Evolutionary conservation across 2,329 filamentous ascomycete species (phyloP).

Genomic region (Cadophora luteo-olivacea): DNA sequence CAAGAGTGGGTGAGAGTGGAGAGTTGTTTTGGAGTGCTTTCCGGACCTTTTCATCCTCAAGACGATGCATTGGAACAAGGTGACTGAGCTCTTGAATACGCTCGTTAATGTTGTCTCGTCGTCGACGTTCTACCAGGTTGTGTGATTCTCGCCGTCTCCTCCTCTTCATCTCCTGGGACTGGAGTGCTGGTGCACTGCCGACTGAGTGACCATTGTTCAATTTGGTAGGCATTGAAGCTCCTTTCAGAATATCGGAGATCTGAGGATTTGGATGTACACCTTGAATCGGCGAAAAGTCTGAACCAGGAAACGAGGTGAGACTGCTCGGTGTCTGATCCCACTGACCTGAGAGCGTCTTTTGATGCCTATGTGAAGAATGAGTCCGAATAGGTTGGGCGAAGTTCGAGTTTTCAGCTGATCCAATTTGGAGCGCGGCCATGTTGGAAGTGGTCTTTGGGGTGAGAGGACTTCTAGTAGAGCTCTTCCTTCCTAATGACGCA

Average conservation of each 20-base stretch:
- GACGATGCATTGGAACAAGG: slow-evolving; percentile 86
- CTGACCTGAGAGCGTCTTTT: slow-evolving; percentile 85
- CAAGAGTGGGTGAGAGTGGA: slow-evolving; percentile 82
- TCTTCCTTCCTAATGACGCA: slow-evolving; percentile 67
- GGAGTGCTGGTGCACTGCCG: slow-evolving; percentile 50
- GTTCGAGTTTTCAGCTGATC: slow-evolving; percentile 68
- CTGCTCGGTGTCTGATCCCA: slow-evolving; percentile 90
- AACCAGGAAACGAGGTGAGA: slow-evolving; percentile 85
- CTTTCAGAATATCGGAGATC: slow-evolving; percentile 88
- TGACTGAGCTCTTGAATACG: slow-evolving; percentile 96
- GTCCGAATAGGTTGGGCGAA: slow-evolving; percentile 84
- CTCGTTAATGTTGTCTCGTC: slow-evolving; percentile 98
- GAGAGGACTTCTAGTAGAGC: slow-evolving; percentile 79
- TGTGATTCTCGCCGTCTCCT: slow-evolving; percentile 92
- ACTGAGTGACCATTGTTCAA: slow-evolving; percentile 56
- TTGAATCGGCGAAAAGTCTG: slow-evolving; percentile 81
- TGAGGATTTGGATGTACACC: slow-evolving; percentile 71
- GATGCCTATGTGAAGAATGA: slow-evolving; percentile 66
- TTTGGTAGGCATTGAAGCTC: slow-evolving; percentile 90
- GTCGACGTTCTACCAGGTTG: slow-evolving; percentile 92
- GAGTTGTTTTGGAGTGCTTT: slow-evolving; percentile 95
- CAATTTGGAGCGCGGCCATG: slow-evolving; percentile 72
- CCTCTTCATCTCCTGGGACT: slow-evolving; percentile 92
- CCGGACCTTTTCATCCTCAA: slow-evolving; percentile 96
- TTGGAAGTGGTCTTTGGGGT: slow-evolving; percentile 81